Percentiles rank a stretch among this genome's conserved stretches.
These are phyloP conservation scores for Phytophthora macrochlamydospora DNA, from an alignment of 352 stramenopile species.

Conservation along the genomic window DNA sequence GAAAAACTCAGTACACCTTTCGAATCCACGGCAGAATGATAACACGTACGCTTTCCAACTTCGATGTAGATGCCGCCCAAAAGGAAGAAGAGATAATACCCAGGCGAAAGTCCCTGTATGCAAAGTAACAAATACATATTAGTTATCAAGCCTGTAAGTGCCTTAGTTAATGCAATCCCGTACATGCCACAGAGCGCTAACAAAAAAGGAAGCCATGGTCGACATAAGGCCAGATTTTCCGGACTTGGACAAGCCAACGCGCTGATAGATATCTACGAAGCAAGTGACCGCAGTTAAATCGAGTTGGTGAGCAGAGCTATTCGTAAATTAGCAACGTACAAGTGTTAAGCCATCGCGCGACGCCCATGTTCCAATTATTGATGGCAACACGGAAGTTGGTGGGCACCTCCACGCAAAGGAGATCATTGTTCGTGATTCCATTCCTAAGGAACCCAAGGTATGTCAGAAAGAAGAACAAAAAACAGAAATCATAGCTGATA, in stretches of 20 bases:
- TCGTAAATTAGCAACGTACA: constrained; percentile 41
- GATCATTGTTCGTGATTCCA: constrained; percentile 87
- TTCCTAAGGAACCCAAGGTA: constrained; percentile 44
- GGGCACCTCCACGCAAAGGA: constrained; percentile 85
- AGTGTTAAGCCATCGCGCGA: constrained; percentile 87
- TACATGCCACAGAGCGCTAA: constrained; percentile 88
- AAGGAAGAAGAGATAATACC: constrained; percentile 90
- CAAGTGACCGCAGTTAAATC: constrained; percentile 6
- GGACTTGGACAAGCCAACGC: constrained; percentile 79
- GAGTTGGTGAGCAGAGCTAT: background rate
- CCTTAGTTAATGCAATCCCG: constrained; percentile 4
- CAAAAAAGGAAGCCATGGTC: constrained; percentile 77
- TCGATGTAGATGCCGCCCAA: constrained; percentile 86
- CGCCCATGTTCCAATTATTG: constrained; percentile 91
- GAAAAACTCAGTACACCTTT: background rate
- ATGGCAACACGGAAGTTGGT: constrained; percentile 86
- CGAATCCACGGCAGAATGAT: no score
- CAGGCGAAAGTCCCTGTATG: constrained; percentile 75
- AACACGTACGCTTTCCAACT: constrained; percentile 75
- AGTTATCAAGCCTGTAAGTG: background rate
- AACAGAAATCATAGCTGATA: constrained; percentile 2
- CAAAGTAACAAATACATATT: constrained; percentile 11
- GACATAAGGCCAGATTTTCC: constrained; percentile 74
- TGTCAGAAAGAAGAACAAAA: background rate
- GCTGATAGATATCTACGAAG: constrained; percentile 83